Evolutionary conservation across 176 grass and related monocot genomes (phyloP).

Genomic region (Carex pumila): DNA sequence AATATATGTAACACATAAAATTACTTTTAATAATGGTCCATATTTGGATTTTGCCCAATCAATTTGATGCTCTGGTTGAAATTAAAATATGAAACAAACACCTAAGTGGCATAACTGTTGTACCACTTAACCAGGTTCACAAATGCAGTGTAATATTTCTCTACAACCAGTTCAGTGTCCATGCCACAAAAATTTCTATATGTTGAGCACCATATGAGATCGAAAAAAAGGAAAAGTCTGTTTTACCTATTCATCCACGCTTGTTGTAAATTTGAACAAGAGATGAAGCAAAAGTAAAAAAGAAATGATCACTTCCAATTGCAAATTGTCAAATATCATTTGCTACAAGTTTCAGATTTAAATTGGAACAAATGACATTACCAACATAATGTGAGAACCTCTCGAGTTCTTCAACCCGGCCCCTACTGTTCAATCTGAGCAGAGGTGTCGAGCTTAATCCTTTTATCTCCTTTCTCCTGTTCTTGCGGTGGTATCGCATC

Average conservation of each 20-base stretch:
- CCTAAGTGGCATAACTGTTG: not conserved
- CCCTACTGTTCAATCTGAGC: constrained; percentile 22
- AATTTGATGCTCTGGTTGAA: not conserved
- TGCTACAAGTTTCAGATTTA: not conserved
- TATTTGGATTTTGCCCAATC: not conserved
- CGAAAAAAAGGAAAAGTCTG: not conserved
- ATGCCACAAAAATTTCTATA: not conserved
- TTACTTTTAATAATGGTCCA: not conserved
- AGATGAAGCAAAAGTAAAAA: not conserved
- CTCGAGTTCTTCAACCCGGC: constrained; percentile 34
- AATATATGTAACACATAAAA: not conserved
- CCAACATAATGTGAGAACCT: constrained; percentile 39
- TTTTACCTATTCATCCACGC: not conserved
- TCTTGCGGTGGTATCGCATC: not conserved
- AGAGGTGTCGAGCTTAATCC: constrained; percentile 4
- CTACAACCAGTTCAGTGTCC: not conserved
- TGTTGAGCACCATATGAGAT: not conserved
- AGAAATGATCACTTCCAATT: not conserved
- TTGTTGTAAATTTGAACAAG: not conserved
- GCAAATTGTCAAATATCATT: not conserved
- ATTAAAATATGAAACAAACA: not conserved
- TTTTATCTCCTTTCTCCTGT: not conserved
- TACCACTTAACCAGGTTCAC: not conserved
- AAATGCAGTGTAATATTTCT: not conserved
- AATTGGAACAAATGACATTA: constrained; percentile 18